phyloP scores from a whole-genome alignment of 2,329 filamentous ascomycete species.

The Lasiodiplodia sp. region DNA sequence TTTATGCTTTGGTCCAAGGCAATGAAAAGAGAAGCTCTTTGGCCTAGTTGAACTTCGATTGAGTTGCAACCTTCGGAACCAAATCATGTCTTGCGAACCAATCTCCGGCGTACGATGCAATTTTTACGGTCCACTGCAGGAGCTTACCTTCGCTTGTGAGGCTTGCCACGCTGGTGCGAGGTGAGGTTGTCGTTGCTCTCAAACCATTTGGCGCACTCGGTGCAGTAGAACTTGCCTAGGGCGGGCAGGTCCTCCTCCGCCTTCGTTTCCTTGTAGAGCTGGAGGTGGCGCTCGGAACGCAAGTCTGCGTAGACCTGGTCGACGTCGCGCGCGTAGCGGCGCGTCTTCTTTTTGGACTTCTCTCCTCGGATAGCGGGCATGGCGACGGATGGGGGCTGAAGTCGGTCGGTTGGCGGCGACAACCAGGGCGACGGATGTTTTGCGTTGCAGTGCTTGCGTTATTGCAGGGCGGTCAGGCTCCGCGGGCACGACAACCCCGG shows the following conservation, averaged over 20 bases:
- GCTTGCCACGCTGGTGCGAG: conserved; percentile 83
- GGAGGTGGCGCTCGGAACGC: conserved; percentile 77
- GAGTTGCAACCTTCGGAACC: neutral
- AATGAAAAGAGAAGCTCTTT: neutral
- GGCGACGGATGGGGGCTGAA: conserved; percentile 33
- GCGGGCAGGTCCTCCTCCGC: conserved; percentile 86
- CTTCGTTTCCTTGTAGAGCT: conserved; percentile 79
- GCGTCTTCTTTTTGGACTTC: conserved; percentile 58
- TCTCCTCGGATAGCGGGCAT: conserved; percentile 60
- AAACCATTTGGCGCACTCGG: conserved; percentile 96
- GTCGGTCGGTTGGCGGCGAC: conserved; percentile 32
- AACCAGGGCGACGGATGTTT: conserved; percentile 36
- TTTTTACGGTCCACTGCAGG: neutral
- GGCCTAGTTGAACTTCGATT: neutral
- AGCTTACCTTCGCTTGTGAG: conserved; percentile 83
- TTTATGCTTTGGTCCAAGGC: neutral
- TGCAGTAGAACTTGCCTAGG: conserved; percentile 84
- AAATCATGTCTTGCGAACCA: neutral
- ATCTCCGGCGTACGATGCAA: too few species aligned
- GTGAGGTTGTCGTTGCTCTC: conserved; percentile 80
- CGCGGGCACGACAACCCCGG: neutral
- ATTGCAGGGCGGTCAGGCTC: conserved; percentile 25
- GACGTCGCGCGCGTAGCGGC: conserved; percentile 72
- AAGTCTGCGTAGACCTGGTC: conserved; percentile 92
- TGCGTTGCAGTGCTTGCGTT: conserved; percentile 27